Conservation (phyloP, 202 grass and related monocot genomes). For the Bolboschoenoplectus hybrid region DNA sequence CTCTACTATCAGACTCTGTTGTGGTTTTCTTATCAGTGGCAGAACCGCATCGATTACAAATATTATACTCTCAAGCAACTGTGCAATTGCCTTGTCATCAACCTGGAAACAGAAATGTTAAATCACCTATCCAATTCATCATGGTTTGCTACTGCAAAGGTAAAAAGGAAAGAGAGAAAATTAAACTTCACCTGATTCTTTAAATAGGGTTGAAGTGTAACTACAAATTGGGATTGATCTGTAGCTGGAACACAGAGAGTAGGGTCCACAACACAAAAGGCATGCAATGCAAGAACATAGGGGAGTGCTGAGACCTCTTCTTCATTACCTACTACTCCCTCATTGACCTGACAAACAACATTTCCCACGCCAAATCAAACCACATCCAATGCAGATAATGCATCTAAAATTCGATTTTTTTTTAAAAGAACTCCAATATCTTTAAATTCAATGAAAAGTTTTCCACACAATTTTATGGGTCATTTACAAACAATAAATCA, state of each 20-base stretch:
- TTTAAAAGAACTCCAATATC: background rate
- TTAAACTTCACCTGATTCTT: conserved; percentile 73
- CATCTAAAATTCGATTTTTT: background rate
- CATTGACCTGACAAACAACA: conserved; percentile 62
- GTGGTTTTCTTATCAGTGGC: conserved; percentile 84
- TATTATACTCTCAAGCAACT: conserved; percentile 96
- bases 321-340: conserved; percentile 68
- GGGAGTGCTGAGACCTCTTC: conserved; percentile 75
- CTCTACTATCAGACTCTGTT: conserved; percentile 85
- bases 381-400: background rate
- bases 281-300: conserved; percentile 93
- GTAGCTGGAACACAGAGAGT: conserved; percentile 89
- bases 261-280: conserved; percentile 94
- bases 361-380: conserved; percentile 21
- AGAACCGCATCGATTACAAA: conserved; percentile 97
- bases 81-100: conserved; percentile 81
- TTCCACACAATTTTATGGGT: background rate
- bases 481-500: conserved; percentile 24
- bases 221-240: conserved; percentile 96
- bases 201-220: conserved; percentile 97
- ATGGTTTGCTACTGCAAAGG: conserved; percentile 3
- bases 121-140: conserved; percentile 36
- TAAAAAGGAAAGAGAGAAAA: conserved; percentile 17
- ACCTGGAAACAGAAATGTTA: conserved; percentile 53
- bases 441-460: background rate